Evolutionary conservation across 768 basidiomycete genomes (phyloP), one percentile per base, ranked within the genome.

Genomic region (Psilocybe sp.): DNA sequence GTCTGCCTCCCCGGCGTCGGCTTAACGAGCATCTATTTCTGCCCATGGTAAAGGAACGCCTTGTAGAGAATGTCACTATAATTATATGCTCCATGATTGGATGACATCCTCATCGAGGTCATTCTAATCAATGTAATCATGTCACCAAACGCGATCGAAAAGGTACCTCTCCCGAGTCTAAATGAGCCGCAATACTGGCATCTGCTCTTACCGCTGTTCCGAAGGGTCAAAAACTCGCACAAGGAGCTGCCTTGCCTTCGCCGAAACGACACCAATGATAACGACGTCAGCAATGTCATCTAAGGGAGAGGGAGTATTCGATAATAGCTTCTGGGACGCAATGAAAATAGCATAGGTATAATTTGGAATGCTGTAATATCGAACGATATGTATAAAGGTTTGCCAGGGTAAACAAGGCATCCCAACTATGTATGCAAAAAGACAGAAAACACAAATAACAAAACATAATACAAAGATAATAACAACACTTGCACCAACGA

Each of bases 341-440:
- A 28, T 38, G 37, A 18, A 38, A 38, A 38, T n/a, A n/a, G 37
- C 37, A 38, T 5, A 38, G 45, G 45, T 46, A 46, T 46, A 38
- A 46, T 38, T 37, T 36, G 43, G 40, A 45, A 47, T 36, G 40
- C 53, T 54, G 52, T 57, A 52, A 53, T 51, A 52, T 53, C 49
- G 49, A 58, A 58, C 46, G 48, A 53, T 57, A 47, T 53, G 56
- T 57, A n/a, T n/a, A 44, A 50, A 51, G 51, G 43, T 28, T 28
- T 28, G 23, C 23, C 23, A 28, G 23, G 7, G 7, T 28, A 28
- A 28, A 46, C 38, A 53, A 51, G 32, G 43, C 15, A 13, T 15
- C 32, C 9, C 14, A 31, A n/a, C n/a, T 11, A 28, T 9, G 47
- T 34, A 52, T 46, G 52, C 50, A 52, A 58, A 41, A 51, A 39